Evolutionary conservation across 2,329 filamentous ascomycete species (phyloP), one percentile per base, ranked within the genome.

Genomic region (Boeremia lycopersici): DNA sequence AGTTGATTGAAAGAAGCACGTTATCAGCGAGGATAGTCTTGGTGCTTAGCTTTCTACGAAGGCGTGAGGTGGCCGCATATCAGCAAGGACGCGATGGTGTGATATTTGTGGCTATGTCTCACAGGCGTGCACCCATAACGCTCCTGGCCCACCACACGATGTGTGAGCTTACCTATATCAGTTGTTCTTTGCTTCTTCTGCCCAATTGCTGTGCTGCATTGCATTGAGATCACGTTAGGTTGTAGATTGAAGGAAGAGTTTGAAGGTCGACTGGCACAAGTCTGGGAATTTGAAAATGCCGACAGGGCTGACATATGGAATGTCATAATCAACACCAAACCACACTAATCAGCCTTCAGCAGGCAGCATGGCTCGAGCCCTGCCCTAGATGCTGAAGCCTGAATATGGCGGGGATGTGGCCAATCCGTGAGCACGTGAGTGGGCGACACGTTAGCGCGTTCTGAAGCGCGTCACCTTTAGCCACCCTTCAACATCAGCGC

Each of bases 381-480:
- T 33, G 9, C 12, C 9, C 8, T 15, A n/a, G 17, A 38, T n/a
- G 35, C n/a, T 46, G 41, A 47, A 50, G 46, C 46, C 46, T 55
- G 36, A 19, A 36, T 28, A 38, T 31, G 46, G 52, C 9, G 46
- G 41, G 31, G 40, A 31, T 34, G 45, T 42, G 46, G 36, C 41
- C 23, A 42, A 33, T 23, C 15, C 8, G 17, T 30, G 25, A 30
- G 17, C 54, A 57, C 54, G 54, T 57, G 54, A 57, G n/a, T 29
- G 29, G 45, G 52, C 45, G 51, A 7, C 11, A 31, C 40, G 38
- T 28, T 56, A 54, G 53, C 61, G 61, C 65, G 66, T 67, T 41
- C 49, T 48, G 51, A 36, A 60, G 57, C 71, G 69, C 70, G 69
- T 73, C 67, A 69, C 65, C 55, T 38, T 63, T 55, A 63, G 61